Base-by-base conservation (phyloP, 352 stramenopile species). In the Pythium rishiriense region DNA sequence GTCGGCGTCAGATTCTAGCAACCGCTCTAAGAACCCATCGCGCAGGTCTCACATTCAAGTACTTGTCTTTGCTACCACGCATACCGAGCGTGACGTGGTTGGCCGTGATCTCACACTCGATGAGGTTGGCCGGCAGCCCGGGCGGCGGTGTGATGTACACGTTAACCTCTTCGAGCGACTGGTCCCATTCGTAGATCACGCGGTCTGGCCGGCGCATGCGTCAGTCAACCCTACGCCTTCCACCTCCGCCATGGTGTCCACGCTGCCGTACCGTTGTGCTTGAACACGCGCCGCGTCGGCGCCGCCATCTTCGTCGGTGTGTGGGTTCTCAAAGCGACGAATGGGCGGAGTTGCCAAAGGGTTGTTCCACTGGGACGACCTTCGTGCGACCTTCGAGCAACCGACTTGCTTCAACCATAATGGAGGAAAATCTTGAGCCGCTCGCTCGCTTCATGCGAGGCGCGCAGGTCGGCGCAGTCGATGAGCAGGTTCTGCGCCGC, bases 121-220 rank as follows among this genome's bases (percentile, higher is more conserved):
- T 90, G 26, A 91, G 70, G 61, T 82, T 80, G 29, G 89, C 88
- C 28, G 72, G 90, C 59, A 98, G 65, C 48, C 86, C 80, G 26
- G 83, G 80, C 11, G 96, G 96, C 48, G 96, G 87, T 29, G 83
- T 79, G 64, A 99, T 96, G 76, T 97, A 99, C 52, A 99, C 66
- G 35, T 96, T 98, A 12, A 99, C 84, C 74, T 98, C 93, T 62
- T 97, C 88, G 69, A 98, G 75, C 31, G 87, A 97, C 71, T 98
- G 96, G 67, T 99, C 96, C 96, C 96, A 99, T 71, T 99, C 96
- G 73, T 99, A 99, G 14, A 99, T 83, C 60, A 85, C 74, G 58
- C 74, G 84, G 51, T 71, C 86, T 94, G 55, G 26, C 17, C 28
- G 21, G 10, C 21, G 33, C 19, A 31, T n/a, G n/a, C n/a, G n/a